These are phyloP conservation scores for Galium porrigens DNA, from an alignment of 305 asterid genomes.

Conservation along the genomic window DNA sequence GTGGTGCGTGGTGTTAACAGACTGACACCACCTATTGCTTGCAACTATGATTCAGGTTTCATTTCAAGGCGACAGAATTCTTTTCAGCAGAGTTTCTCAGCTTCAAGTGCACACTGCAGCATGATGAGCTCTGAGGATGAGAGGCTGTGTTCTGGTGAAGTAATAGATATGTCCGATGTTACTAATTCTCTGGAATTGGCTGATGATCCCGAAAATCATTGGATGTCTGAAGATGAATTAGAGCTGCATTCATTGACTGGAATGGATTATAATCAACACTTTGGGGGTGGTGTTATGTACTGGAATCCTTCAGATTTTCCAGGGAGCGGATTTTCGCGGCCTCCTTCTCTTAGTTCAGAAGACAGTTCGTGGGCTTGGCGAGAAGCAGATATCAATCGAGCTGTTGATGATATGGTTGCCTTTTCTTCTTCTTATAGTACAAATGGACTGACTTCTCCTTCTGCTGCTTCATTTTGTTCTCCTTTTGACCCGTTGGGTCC, in stretches of 20 bases:
- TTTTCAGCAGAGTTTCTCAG: slow-evolving; percentile 47
- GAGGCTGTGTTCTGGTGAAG: slow-evolving; percentile 51
- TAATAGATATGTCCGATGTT: slow-evolving; percentile 45
- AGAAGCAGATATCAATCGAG: slow-evolving; percentile 88
- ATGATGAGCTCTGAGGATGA: slow-evolving; percentile 69
- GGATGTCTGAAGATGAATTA: slow-evolving; percentile 93
- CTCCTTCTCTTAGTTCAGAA: slow-evolving; percentile 98
- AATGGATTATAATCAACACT: slow-evolving; percentile 77
- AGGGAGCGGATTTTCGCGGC: slow-evolving; percentile 76
- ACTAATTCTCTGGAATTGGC: slow-evolving; percentile 46
- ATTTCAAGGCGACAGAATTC: slow-evolving; percentile 66
- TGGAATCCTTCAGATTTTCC: slow-evolving; percentile 92
- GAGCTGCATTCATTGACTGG: slow-evolving; percentile 70
- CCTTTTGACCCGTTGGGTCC: slow-evolving; percentile 81
- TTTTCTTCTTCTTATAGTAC: slow-evolving; percentile 96
- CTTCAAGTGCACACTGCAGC: slow-evolving; percentile 40
- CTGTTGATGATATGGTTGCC: slow-evolving; percentile 98
- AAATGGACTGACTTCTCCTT: slow-evolving; percentile 92
- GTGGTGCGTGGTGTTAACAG: slow-evolving; percentile 56
- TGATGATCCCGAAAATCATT: slow-evolving; percentile 75
- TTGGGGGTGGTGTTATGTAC: slow-evolving; percentile 98
- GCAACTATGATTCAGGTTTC: slow-evolving; percentile 79
- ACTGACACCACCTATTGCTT: slow-evolving; percentile 51
- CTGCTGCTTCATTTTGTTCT: slow-evolving; percentile 86
- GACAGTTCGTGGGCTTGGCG: slow-evolving; percentile 99